These are phyloP conservation scores for Lipomyces orientalis DNA, from an alignment of 805 yeast species.

Conservation along the genomic window DNA sequence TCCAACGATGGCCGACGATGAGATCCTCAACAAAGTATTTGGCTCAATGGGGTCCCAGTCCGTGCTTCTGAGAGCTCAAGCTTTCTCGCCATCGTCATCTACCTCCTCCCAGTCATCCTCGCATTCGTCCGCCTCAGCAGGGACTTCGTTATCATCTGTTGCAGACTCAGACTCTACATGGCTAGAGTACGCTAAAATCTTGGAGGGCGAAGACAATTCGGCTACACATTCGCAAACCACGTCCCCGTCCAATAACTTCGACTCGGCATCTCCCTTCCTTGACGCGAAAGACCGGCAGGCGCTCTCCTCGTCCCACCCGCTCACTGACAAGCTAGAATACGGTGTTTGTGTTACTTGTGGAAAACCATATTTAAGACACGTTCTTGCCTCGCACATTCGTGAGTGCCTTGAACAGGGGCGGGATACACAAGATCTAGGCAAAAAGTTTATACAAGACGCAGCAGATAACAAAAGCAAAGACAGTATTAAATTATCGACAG, in stretches of 20 bases:
- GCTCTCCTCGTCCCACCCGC: constrained; percentile 45
- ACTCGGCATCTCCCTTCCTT: constrained; percentile 32
- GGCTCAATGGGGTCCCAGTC: constrained; percentile 17
- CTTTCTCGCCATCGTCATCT: constrained; percentile 10
- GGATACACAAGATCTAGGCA: not conserved
- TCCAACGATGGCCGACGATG: constrained; percentile 17
- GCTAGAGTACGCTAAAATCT: constrained; percentile 32
- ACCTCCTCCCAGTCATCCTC: constrained; percentile 25
- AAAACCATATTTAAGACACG: constrained; percentile 51
- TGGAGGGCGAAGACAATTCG: constrained; percentile 19
- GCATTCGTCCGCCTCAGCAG: constrained; percentile 24
- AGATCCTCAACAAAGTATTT: constrained; percentile 25
- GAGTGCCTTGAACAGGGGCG: constrained; percentile 46
- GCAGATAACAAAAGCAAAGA: constrained; percentile 16
- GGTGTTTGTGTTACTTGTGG: constrained; percentile 56
- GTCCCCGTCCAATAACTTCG: not conserved
- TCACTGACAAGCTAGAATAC: constrained; percentile 50
- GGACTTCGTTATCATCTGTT: constrained; percentile 20
- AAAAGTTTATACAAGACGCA: not conserved
- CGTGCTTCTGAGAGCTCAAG: constrained; percentile 5
- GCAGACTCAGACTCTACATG: constrained; percentile 27
- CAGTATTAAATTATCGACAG: constrained; percentile 10
- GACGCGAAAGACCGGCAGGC: constrained; percentile 27
- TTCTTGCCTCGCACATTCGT: constrained; percentile 50
- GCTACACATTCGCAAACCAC: constrained; percentile 1